phyloP scores from a whole-genome alignment of 2,329 filamentous ascomycete species.

The Epichloe gansuensis region DNA sequence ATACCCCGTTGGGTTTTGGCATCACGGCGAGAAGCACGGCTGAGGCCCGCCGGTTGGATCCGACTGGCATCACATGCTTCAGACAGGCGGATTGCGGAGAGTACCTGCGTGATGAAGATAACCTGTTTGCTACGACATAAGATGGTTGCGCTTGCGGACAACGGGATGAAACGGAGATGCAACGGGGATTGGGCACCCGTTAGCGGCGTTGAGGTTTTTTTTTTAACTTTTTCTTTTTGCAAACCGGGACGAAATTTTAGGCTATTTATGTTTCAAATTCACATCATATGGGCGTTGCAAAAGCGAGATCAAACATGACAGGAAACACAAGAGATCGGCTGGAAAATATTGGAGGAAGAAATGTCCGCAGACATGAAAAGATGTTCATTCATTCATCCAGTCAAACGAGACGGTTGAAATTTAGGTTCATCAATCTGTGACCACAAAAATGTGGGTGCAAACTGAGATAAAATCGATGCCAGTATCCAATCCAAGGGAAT shows the following conservation, averaged over 20 bases:
- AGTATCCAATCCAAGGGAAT: background rate
- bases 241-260: background rate
- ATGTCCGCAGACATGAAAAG: background rate
- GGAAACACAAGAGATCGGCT: background rate
- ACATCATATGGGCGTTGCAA: background rate
- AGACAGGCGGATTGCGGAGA: slow-evolving; percentile 90
- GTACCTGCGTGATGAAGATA: slow-evolving; percentile 76
- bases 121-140: slow-evolving; percentile 32
- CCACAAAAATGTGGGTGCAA: background rate
- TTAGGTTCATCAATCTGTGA: background rate
- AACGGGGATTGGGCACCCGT: background rate
- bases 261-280: background rate
- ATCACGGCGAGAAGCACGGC: slow-evolving; percentile 79
- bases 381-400: background rate
- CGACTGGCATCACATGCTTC: slow-evolving; percentile 81
- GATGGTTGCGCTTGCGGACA: background rate
- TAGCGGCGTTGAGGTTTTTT: background rate
- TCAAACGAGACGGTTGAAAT: background rate
- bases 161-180: background rate
- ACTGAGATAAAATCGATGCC: background rate
- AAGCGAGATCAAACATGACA: background rate
- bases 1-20: slow-evolving; percentile 87
- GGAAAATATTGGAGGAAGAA: background rate
- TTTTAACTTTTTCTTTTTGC: background rate
- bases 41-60: slow-evolving; percentile 74